Evolutionary conservation across 2,329 filamentous ascomycete genomes (phyloP), one percentile per base, ranked within the genome.

Genomic region (Metarhizium brunneum): DNA sequence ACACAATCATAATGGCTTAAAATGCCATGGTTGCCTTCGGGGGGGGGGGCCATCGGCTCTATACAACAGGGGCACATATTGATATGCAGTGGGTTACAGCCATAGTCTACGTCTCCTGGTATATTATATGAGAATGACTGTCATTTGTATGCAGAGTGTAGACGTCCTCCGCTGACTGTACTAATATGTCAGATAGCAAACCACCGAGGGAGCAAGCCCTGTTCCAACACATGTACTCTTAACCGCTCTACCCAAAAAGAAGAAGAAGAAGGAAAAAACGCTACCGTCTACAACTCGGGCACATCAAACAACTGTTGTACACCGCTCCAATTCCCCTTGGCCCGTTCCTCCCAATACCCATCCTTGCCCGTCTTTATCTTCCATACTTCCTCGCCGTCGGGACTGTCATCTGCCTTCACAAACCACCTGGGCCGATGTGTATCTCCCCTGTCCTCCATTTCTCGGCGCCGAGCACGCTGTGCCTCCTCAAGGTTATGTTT

Each of bases 341-440:
- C 79, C 58, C 92, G 81, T 71, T 90, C 86, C 67, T 96, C 92
- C 94, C 94, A 99, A 72, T 99, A 99, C 8, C 90, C 86, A 18
- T 95, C 90, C 71, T 87, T 91, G 20, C 91, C 90, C 2, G 77
- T 76, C 74, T 86, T 94, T 60, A 96, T 70, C 64, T 84, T 81
- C 88, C 88, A 89, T 11, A 87, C 77, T 66, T 88, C 84, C 66
- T 88, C 85, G 4, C 80, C 81, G 50, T 81, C 79, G 14, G 73
- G 72, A 2, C 72, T 74, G 29, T 80, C 77, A n/a, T 79, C 76
- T 8, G 88, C 84, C 71, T 81, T 86, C 53, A 84, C 81, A 68
- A 99, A 99, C 91, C 92, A 99, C 61, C 82, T 80, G 6, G 94
- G 89, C 62, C 75, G 80, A 79, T 92, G 86, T 56, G 76, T 72